Percentiles rank a stretch among this genome's conserved stretches.
Evolutionary conservation across 2,329 filamentous ascomycete species (phyloP).

Genomic region (Colletotrichum lindemuthianum): DNA sequence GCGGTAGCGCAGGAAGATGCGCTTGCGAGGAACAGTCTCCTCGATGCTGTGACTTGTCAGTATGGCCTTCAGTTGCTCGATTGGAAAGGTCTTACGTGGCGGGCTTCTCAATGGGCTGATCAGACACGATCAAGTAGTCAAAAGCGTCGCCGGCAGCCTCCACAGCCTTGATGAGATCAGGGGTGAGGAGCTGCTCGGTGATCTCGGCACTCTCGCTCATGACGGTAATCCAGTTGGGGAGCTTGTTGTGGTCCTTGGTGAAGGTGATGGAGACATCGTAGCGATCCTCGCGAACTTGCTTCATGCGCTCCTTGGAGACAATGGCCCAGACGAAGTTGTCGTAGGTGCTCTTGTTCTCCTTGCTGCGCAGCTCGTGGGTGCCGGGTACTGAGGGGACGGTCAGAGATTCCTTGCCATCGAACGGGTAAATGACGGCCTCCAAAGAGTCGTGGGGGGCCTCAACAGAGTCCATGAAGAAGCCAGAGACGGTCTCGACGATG

Average conservation of each 20-base stretch:
- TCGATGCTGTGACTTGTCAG: slow-evolving; percentile 70
- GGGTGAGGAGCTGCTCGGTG: slow-evolving; percentile 85
- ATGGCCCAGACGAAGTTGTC: slow-evolving; percentile 95
- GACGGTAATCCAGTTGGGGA: slow-evolving; percentile 88
- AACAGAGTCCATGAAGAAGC: slow-evolving; percentile 84
- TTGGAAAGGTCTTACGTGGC: slow-evolving; percentile 69
- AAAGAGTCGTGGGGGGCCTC: slow-evolving; percentile 75
- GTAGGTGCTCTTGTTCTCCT: slow-evolving; percentile 74
- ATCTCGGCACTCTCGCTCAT: slow-evolving; percentile 98
- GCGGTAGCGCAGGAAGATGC: slow-evolving; percentile 81
- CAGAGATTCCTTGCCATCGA: slow-evolving; percentile 89
- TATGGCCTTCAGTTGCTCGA: too few relatives aligned
- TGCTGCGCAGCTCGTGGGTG: slow-evolving; percentile 63
- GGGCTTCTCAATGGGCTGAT: slow-evolving; percentile 90
- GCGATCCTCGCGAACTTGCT: slow-evolving; percentile 86
- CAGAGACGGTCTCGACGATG: slow-evolving; percentile 71
- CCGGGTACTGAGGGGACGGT: slow-evolving; percentile 75
- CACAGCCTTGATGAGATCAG: slow-evolving; percentile 85
- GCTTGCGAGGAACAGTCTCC: slow-evolving; percentile 86
- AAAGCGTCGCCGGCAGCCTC: slow-evolving; percentile 81
- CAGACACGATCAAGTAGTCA: slow-evolving; percentile 88
- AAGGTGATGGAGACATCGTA: slow-evolving; percentile 94
- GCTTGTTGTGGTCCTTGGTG: slow-evolving; percentile 91
- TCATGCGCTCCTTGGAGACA: slow-evolving; percentile 96
- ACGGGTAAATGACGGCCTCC: slow-evolving; percentile 84